Base-by-base conservation (phyloP, 2,329 filamentous ascomycete genomes). In the Sporothrix curviconia region DNA sequence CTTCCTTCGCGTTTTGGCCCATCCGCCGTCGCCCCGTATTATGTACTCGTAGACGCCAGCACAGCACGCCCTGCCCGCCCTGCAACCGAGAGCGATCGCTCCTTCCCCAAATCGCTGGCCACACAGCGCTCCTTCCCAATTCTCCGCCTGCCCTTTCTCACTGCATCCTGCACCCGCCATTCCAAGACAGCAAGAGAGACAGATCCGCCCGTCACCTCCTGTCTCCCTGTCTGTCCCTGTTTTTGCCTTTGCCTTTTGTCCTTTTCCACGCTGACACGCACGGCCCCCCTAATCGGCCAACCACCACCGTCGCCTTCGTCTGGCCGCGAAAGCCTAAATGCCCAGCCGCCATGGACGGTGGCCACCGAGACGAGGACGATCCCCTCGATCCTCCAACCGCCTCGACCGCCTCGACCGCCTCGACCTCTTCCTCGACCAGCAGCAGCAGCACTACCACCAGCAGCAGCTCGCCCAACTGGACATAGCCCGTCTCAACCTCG, bases 301-400 rank as follows among this genome's bases (percentile, higher is more conserved):
- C 57, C 57, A 47, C 28, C 24, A 34, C 43, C 24, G 52, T 28
- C 28, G 28, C 28, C 28, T 32, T 32, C 47, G 22, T 19, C 51
- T 47, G 60, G 56, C 56, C 30, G 60, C 44, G 56, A 61, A 55
- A 62, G 62, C 66, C 69, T 68, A 71, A 71, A 72, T 71, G 70
- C 70, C 60, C 64, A 62, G 63, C 61, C 64, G 76, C 72, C 70
- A 80, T 79, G 77, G 76, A 79, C 71, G 69, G 69, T 67, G 71
- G 69, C 68, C 71, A 70, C 68, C 71, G 69, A 71, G 70, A 76
- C 68, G 71, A 74, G 67, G 72, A 74, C 67, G 71, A 71, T 67
- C 68, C 66, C 65, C 51, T 57, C 51, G 59, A 60, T 52, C 59
- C 55, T 53, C 54, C 39, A 44, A 55, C 54, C 60, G 62, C 58